Evolutionary conservation across 768 basidiomycete species (phyloP), one percentile per base, ranked within the genome.

Genomic region (Trametes cingulata): DNA sequence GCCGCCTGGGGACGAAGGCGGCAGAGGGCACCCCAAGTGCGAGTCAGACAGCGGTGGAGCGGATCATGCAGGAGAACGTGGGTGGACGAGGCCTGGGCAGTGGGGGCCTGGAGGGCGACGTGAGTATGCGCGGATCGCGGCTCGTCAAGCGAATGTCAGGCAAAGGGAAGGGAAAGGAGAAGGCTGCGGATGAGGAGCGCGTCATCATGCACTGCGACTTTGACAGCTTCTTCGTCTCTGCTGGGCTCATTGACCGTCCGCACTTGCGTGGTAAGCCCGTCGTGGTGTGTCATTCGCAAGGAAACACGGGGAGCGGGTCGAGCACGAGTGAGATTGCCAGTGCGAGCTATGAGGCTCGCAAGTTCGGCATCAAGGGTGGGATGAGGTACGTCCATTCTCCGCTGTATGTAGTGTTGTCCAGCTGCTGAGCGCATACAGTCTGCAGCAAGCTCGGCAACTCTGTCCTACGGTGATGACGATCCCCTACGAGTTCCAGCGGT

Each of bases 311-410:
- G 3, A 89, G 89, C 7, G 75, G 73, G 22, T 82, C 85, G 10
- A 93, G 91, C 56, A 98, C 95, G 35, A 96, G 93, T 65, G 96
- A 98, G 72, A 90, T 99, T 61, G 95, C 97, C 0, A 93, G 91
- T 67, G 84, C 91, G 10, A 95, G 93, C 69, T 99, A 99, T 67
- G 95, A 98, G 69, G 95, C 97, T 0, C 79, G 97, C 47, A 78
- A 77, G 33, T 91, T 87, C 70, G 96, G 96, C 0, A 84, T 99
- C 50, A 87, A 84, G 76, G 94, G 95, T 62, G 96, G 96, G 2
- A 98, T 98, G 95, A 95, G 90, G 95, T 90, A 59, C 48, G 82
- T 10, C 29, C 29, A 10, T 69, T 2, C 13, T 49, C 13, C 17
- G 19, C 29, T 4, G 17, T 22, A 12, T 63, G n/a, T 15, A 27